phyloP scores from a whole-genome alignment of 495 filamentous ascomycete species.

The Podospora tetraspora region DNA sequence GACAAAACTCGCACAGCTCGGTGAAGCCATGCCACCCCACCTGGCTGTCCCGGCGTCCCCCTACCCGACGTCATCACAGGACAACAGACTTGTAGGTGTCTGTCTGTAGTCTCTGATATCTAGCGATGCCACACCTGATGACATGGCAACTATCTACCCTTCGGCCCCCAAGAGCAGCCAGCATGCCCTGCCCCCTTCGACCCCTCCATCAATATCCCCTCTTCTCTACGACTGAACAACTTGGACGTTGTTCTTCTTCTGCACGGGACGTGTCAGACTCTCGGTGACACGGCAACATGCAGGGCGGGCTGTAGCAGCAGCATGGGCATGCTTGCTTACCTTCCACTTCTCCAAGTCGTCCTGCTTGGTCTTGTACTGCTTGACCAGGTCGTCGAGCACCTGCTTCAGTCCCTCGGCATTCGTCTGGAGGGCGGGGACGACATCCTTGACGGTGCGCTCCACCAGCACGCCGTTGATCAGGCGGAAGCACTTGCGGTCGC shows the following conservation, averaged over 20 bases:
- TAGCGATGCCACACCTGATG: slow-evolving; percentile 15
- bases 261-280: slow-evolving; percentile 23
- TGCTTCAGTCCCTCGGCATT: slow-evolving; percentile 93
- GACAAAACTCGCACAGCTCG: slow-evolving; percentile 2
- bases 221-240: slow-evolving; percentile 68
- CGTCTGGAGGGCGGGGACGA: slow-evolving; percentile 84
- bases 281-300: neutral
- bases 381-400: slow-evolving; percentile 90
- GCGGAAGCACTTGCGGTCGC: slow-evolving; percentile 93
- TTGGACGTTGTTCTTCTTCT: slow-evolving; percentile 99
- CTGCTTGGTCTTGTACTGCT: slow-evolving; percentile 95
- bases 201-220: neutral
- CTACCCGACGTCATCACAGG: neutral
- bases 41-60: neutral
- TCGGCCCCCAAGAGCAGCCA: neutral
- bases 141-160: slow-evolving; percentile 18
- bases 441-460: slow-evolving; percentile 88
- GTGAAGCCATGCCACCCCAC: slow-evolving; percentile 4
- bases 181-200: neutral
- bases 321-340: slow-evolving; percentile 48
- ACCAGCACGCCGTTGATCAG: slow-evolving; percentile 97
- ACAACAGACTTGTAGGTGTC: neutral
- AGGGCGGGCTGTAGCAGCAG: neutral
- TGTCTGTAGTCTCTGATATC: slow-evolving; percentile 6
- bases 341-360: slow-evolving; percentile 97